Conservation (phyloP, 495 filamentous ascomycete genomes). For the Xylaria scruposa region DNA sequence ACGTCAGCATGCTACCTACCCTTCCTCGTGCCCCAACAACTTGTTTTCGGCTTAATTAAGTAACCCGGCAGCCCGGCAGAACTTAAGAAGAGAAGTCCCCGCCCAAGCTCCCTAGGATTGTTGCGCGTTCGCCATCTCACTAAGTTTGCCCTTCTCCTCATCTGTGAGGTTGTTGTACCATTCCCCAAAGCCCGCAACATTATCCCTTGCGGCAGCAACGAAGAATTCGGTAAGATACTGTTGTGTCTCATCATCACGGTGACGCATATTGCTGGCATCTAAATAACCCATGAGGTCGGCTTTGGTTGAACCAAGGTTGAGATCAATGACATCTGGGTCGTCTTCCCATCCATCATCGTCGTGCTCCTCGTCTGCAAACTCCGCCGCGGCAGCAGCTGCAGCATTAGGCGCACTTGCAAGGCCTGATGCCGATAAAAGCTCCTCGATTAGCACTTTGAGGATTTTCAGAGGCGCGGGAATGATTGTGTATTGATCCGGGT, state of each 20-base stretch:
- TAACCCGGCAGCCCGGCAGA: too few relatives aligned
- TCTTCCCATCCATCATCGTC: conserved; percentile 91
- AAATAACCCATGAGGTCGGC: conserved; percentile 81
- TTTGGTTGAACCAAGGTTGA: conserved; percentile 68
- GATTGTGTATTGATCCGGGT: conserved; percentile 89
- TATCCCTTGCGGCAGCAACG: conserved; percentile 65
- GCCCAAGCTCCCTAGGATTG: conserved; percentile 3
- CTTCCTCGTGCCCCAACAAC: neutral
- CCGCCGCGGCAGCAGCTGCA: conserved; percentile 57
- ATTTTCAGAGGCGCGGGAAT: conserved; percentile 91
- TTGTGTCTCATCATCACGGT: conserved; percentile 92
- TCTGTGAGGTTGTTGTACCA: conserved; percentile 72
- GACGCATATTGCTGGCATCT: conserved; percentile 66
- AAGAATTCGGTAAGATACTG: conserved; percentile 85
- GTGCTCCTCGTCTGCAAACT: conserved; percentile 66
- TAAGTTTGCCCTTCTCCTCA: conserved; percentile 77
- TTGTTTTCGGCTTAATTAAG: neutral
- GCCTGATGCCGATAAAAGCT: conserved; percentile 72
- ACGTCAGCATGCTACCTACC: neutral
- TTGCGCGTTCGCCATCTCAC: conserved; percentile 44
- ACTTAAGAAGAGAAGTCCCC: neutral
- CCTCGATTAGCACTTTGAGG: conserved; percentile 91
- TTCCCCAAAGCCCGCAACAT: conserved; percentile 75
- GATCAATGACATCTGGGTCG: conserved; percentile 74
- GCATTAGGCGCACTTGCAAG: conserved; percentile 58